These are phyloP conservation scores for Linderina pennispora DNA, from an alignment of 192 early-diverging fungal species.

Conservation along the genomic window DNA sequence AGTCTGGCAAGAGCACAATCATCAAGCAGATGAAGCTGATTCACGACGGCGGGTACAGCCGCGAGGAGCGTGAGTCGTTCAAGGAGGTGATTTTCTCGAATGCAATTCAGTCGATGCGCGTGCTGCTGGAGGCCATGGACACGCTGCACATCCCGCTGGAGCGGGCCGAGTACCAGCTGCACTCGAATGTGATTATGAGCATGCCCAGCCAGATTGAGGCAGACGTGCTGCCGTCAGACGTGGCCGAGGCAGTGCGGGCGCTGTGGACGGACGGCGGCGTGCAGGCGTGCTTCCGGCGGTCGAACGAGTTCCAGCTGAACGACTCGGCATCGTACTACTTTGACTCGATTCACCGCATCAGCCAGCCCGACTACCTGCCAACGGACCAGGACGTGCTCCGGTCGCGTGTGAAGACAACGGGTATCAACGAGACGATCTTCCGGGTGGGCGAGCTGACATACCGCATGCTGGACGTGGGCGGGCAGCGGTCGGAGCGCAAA, in stretches of 20 bases:
- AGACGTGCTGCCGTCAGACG: slow-evolving; percentile 74
- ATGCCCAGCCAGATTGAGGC: slow-evolving; percentile 85
- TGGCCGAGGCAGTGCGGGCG: slow-evolving; percentile 70
- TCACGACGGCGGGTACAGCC: slow-evolving; percentile 89
- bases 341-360: slow-evolving; percentile 88
- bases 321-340: slow-evolving; percentile 98
- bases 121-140: slow-evolving; percentile 93
- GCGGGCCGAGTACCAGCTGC: slow-evolving; percentile 60
- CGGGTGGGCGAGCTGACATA: slow-evolving; percentile 87
- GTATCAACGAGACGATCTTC: slow-evolving; percentile 94
- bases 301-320: slow-evolving; percentile 92
- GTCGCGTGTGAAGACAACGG: slow-evolving; percentile 95
- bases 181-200: slow-evolving; percentile 69
- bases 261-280: slow-evolving; percentile 86
- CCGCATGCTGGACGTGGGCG: slow-evolving; percentile 97
- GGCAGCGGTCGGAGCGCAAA: slow-evolving; percentile 96
- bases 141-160: slow-evolving; percentile 70
- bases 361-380: slow-evolving; percentile 72
- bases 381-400: slow-evolving; percentile 95
- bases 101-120: slow-evolving; percentile 92
- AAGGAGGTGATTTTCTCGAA: slow-evolving; percentile 96
- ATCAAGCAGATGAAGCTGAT: slow-evolving; percentile 99
- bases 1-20: slow-evolving; percentile 96
- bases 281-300: slow-evolving; percentile 71
- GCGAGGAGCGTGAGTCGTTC: slow-evolving; percentile 87